Evolutionary conservation across 192 early-diverging fungal species (phyloP), one percentile per base, ranked within the genome.

Genomic region (Umbelopsis isabellina): DNA sequence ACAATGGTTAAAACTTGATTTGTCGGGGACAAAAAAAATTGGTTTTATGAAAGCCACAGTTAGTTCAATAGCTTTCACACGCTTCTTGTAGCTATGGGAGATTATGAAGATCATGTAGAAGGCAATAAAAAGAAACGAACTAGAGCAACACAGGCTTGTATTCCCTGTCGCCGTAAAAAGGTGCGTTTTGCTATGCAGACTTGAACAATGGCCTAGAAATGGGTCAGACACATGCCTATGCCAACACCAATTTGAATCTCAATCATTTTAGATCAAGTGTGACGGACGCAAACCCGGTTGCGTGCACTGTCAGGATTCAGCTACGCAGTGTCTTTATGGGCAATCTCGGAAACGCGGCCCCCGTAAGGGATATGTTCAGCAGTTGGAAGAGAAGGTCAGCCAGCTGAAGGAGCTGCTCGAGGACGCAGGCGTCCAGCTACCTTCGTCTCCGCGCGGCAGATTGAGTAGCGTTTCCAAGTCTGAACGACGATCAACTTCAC

Each of bases 141-240:
- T 20, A 49, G 75, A 61, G 75, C 75, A 7, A 77, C 75, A 30
- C 75, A 77, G 52, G 75, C 75, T 8, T 77, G 75, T 48, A 67
- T 69, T 30, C 51, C 66, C 4, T 77, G 75, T 64, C 66, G 75
- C 49, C 68, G 69, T 30, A 77, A 77, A 64, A 77, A 77, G 75
- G 75, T 69, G 71, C 37, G 46, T 48, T 21, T 16, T 33, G 27
- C 25, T 22, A 23, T 58, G 25, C 27, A 25, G 2, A 33, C 18
- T 18, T 13, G 6, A 9, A 13, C 16, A 58, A 21, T 23, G n/a
- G 1, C 3, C 33, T 52, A 10, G 30, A 46, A 27, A 41, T 4
- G 2, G 16, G 12, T 41, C 46, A 20, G n/a, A 50, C 47, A 13
- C 8, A 49, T 68, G 48, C 16, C 33, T 25, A 23, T 68, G 25